Evolutionary conservation across 2,329 filamentous ascomycete genomes (phyloP).

Genomic region (Scedosporium apiospermum): DNA sequence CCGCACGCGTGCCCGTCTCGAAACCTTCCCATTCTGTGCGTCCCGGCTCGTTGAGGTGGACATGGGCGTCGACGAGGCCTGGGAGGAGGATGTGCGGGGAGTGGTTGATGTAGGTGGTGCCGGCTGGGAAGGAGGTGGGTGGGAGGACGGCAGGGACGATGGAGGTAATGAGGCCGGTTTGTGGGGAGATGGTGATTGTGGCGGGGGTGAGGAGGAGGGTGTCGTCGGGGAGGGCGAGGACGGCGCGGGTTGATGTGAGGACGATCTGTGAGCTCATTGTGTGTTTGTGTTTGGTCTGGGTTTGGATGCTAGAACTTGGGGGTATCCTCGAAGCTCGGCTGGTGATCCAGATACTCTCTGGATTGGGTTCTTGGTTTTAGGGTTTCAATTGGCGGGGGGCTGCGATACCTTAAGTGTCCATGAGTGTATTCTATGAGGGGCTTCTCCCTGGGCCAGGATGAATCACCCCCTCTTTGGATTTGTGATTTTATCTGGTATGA

Average conservation of each 20-base stretch:
- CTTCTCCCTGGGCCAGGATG: too few relatives aligned
- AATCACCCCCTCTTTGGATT: too few relatives aligned
- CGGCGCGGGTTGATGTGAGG: constrained; percentile 72
- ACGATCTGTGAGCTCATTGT: constrained; percentile 35
- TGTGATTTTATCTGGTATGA: not conserved
- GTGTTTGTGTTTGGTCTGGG: not conserved
- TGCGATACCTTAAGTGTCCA: not conserved
- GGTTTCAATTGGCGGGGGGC: not conserved
- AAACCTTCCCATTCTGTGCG: constrained; percentile 98
- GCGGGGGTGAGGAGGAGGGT: constrained; percentile 62
- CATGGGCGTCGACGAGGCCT: constrained; percentile 90
- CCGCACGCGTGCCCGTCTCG: constrained; percentile 85
- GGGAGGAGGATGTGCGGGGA: constrained; percentile 78
- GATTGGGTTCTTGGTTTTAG: not conserved
- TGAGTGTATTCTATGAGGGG: too few relatives aligned
- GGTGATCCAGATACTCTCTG: not conserved
- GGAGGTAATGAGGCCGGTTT: constrained; percentile 75
- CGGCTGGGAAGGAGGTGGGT: constrained; percentile 59
- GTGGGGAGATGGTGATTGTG: constrained; percentile 68
- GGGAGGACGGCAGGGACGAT: constrained; percentile 69
- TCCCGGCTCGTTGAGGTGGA: constrained; percentile 94
- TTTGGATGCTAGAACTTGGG: not conserved
- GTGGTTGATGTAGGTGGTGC: constrained; percentile 71
- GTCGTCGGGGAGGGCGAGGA: constrained; percentile 61
- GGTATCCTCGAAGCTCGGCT: not conserved